These are phyloP conservation scores for Sisymbrium altissimum DNA, from an alignment of 345 rosid genomes.

Conservation along the genomic window DNA sequence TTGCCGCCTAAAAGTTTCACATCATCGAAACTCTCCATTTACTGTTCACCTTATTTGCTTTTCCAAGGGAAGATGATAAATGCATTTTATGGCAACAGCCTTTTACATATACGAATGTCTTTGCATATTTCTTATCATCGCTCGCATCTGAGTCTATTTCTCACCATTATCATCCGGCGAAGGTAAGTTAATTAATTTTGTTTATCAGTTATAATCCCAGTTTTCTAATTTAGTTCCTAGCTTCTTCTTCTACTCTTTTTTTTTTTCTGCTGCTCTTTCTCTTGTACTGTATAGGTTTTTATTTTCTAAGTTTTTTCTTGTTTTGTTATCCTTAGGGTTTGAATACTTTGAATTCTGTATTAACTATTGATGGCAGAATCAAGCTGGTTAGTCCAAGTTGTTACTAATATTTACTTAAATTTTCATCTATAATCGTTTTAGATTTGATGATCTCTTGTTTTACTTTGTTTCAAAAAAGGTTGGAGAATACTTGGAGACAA, in stretches of 20 bases:
- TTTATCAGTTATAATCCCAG: slow-evolving; percentile 34
- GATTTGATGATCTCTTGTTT: not conserved
- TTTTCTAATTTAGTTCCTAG: too few relatives aligned
- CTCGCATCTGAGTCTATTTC: too few relatives aligned
- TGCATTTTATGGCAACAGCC: too few relatives aligned
- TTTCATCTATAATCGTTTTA: not conserved
- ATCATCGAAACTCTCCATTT: too few relatives aligned
- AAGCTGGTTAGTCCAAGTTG: slow-evolving; percentile 42
- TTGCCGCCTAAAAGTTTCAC: too few relatives aligned
- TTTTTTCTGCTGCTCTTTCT: not conserved
- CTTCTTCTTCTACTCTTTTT: not conserved
- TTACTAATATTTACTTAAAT: not conserved
- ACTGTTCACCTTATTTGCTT: too few relatives aligned
- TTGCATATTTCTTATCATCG: too few relatives aligned
- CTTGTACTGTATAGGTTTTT: not conserved
- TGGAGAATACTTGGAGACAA: slow-evolving; percentile 60
- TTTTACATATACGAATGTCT: too few relatives aligned
- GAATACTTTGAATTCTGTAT: slow-evolving; percentile 50
- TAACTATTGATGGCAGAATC: slow-evolving; percentile 46
- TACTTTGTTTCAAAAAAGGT: slow-evolving; percentile 24
- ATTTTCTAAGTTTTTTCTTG: not conserved
- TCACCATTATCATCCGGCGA: too few relatives aligned
- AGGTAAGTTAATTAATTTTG: too few relatives aligned
- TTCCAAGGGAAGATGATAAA: too few relatives aligned
- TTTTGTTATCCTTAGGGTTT: slow-evolving; percentile 41